These are phyloP conservation scores for Pythium aristosporum DNA, from an alignment of 352 stramenopile species.

Conservation along the genomic window DNA sequence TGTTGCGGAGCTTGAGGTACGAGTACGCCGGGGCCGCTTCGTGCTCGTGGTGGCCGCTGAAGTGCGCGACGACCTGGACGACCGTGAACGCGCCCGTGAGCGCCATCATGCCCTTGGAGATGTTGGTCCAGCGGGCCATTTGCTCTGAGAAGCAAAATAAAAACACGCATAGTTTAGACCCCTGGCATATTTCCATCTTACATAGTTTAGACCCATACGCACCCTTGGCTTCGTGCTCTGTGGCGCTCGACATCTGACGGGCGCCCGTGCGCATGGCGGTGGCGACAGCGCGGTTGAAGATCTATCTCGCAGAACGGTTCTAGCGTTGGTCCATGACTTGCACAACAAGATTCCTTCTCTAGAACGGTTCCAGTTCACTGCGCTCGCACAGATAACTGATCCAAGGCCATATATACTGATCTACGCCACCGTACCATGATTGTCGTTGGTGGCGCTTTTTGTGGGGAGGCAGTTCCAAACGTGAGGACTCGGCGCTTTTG, in stretches of 20 bases:
- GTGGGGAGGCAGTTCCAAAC: slow-evolving; percentile 31
- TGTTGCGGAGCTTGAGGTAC: slow-evolving; percentile 88
- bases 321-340: neutral
- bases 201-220: slow-evolving; percentile 16
- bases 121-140: slow-evolving; percentile 83
- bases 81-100: slow-evolving; percentile 57
- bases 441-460: slow-evolving; percentile 22
- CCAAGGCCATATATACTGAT: neutral
- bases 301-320: slow-evolving; percentile 2
- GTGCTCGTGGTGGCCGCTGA: slow-evolving; percentile 44
- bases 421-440: slow-evolving; percentile 23
- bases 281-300: slow-evolving; percentile 39
- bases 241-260: slow-evolving; percentile 79
- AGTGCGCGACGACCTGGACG: slow-evolving; percentile 51
- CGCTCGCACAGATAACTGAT: neutral
- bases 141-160: slow-evolving; percentile 43
- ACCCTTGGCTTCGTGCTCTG: slow-evolving; percentile 83
- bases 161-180: slow-evolving; percentile 8
- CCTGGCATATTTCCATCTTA: neutral
- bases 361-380: neutral
- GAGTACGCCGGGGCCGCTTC: slow-evolving; percentile 62
- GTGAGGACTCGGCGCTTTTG: slow-evolving; percentile 16
- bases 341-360: neutral
- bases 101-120: slow-evolving; percentile 85
- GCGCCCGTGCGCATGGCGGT: slow-evolving; percentile 55